These are phyloP conservation scores for Hydnum rufescens DNA, from an alignment of 768 basidiomycete species.

Conservation along the genomic window DNA sequence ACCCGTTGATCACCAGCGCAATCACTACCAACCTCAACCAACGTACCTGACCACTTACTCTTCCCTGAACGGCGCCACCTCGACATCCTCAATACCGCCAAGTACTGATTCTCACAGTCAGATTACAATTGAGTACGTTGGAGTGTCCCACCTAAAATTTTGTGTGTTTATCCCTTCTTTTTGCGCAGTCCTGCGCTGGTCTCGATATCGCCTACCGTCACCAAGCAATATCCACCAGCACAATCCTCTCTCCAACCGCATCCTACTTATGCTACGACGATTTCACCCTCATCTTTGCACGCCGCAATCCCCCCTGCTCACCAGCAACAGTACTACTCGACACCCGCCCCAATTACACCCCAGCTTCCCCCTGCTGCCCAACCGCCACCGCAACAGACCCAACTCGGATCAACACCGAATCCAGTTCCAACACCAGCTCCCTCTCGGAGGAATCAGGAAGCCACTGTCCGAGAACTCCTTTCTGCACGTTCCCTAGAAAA, in stretches of 20 bases:
- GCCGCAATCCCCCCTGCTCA: not conserved
- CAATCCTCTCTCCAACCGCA: not conserved
- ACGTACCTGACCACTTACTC: slow-evolving; percentile 38
- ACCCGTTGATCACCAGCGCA: not conserved
- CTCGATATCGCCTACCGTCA: slow-evolving; percentile 12
- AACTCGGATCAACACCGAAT: not conserved
- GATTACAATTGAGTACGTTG: not conserved
- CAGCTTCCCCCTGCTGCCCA: not conserved
- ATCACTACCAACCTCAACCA: not conserved
- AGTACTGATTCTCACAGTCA: slow-evolving; percentile 1
- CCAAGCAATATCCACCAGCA: not conserved
- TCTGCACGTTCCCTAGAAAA: slow-evolving; percentile 21
- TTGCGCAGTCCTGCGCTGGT: slow-evolving; percentile 16
- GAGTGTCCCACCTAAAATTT: slow-evolving; percentile 7
- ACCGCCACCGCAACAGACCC: not conserved
- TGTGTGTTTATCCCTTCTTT: slow-evolving; percentile 14
- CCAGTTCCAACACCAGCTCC: not conserved
- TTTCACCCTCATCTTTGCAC: not conserved
- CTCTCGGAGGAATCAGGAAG: not conserved
- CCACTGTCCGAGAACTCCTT: slow-evolving; percentile 21
- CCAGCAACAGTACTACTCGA: not conserved
- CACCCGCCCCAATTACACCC: not conserved
- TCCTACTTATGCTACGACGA: not conserved
- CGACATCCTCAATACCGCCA: slow-evolving; percentile 13
- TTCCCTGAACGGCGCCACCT: slow-evolving; percentile 57